A percentile compares a stretch with the other conserved stretches of the same genome.
phyloP scores from a whole-genome alignment of 495 filamentous ascomycete species.

The Penicillium silybi region DNA sequence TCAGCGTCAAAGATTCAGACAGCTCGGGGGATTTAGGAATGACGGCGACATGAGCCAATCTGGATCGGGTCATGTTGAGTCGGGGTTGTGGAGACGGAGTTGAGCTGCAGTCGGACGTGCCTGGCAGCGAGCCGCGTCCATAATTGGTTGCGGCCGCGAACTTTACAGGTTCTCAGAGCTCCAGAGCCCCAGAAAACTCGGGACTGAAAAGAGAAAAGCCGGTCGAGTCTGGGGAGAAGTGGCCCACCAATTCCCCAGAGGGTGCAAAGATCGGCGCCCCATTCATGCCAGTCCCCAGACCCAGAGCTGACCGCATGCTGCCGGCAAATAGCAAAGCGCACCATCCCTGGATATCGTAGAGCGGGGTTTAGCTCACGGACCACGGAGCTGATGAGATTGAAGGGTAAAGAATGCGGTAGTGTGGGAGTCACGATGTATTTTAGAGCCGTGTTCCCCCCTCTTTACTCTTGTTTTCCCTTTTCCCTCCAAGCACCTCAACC shows the following conservation, averaged over 20 bases:
- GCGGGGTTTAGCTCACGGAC: conserved; percentile 1
- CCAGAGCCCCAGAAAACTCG: not conserved
- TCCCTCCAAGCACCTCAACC: not conserved
- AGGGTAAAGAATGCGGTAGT: not conserved
- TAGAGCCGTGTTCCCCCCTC: not conserved
- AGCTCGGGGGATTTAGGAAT: not conserved
- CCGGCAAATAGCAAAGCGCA: not conserved
- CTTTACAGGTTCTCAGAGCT: not conserved
- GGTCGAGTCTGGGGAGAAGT: too few species aligned
- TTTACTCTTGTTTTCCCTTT: not conserved
- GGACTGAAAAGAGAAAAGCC: not conserved
- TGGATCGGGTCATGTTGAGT: not conserved
- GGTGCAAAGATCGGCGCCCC: not conserved
- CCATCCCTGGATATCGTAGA: not conserved
- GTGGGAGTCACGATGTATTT: not conserved
- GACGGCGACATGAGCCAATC: conserved; percentile 7
- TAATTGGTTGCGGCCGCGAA: not conserved
- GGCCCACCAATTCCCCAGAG: not conserved
- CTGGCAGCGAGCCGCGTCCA: not conserved
- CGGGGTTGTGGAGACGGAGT: not conserved
- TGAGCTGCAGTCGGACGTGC: not conserved
- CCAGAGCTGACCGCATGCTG: not conserved
- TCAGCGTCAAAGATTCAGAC: not conserved
- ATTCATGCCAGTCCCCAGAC: not conserved
- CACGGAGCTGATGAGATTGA: not conserved